Conservation (phyloP, 306 rosid species). For the Quillaja saponaria region DNA sequence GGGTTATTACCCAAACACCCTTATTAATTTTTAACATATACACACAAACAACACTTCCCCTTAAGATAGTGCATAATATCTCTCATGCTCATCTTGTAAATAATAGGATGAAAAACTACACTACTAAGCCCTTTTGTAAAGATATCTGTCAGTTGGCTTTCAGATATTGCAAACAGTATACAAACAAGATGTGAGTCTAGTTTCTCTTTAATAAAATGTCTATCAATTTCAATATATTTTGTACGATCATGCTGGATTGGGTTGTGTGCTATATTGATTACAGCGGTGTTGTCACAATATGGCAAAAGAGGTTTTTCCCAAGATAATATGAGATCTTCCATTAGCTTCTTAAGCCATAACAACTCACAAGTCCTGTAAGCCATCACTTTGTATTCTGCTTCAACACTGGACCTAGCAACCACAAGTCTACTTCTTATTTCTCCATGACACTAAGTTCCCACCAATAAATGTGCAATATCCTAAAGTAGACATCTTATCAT, state of each 20-base stretch:
- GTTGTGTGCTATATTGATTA: neutral
- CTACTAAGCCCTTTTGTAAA: neutral
- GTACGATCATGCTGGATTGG: neutral
- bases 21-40: too few relatives aligned
- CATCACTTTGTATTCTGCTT: neutral
- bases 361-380: neutral
- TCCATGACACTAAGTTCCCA: neutral
- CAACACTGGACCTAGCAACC: neutral
- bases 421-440: neutral
- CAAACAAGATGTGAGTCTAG: fast-evolving
- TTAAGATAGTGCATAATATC: too few relatives aligned
- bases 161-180: neutral
- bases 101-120: too few relatives aligned
- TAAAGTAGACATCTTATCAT: neutral
- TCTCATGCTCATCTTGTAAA: too few relatives aligned
- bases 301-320: neutral
- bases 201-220: neutral
- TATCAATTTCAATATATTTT: neutral
- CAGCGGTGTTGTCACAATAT: neutral
- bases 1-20: too few relatives aligned
- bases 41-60: too few relatives aligned
- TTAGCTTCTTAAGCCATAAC: neutral
- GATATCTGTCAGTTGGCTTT: neutral
- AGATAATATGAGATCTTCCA: neutral
- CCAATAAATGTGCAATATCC: neutral